These are phyloP conservation scores for Solanum sejunctum DNA, from an alignment of 257 asterid genomes.

Conservation along the genomic window DNA sequence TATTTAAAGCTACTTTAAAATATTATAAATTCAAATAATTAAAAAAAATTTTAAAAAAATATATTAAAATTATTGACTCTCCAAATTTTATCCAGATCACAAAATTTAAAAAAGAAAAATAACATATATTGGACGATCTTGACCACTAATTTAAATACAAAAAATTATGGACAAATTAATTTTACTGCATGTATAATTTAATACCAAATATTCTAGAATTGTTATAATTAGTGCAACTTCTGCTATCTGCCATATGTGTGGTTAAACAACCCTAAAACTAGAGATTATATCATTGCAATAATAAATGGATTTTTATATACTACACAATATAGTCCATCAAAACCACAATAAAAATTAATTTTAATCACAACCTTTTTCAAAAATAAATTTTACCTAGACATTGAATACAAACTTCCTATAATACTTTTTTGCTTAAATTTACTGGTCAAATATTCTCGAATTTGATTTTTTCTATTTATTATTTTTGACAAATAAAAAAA, in stretches of 20 bases:
- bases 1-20: no score
- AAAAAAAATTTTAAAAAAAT: no score
- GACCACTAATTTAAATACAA: neutral
- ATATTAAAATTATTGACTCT: no score
- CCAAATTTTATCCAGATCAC: no score
- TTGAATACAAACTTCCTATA: neutral
- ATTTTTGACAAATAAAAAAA: no score
- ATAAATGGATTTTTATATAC: neutral
- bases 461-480: no score
- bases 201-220: neutral
- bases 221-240: neutral
- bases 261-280: neutral
- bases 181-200: neutral
- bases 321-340: neutral
- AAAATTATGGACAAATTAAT: neutral
- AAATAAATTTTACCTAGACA: no score
- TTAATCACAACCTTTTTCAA: neutral
- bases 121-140: no score
- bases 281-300: neutral
- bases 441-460: no score
- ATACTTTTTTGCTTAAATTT: no score
- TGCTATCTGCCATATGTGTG: neutral
- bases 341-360: neutral
- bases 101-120: no score
- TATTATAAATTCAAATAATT: no score